Evolutionary conservation across 1,284 basidiomycete genomes (phyloP).

Genomic region (Cronartium ribicola): DNA sequence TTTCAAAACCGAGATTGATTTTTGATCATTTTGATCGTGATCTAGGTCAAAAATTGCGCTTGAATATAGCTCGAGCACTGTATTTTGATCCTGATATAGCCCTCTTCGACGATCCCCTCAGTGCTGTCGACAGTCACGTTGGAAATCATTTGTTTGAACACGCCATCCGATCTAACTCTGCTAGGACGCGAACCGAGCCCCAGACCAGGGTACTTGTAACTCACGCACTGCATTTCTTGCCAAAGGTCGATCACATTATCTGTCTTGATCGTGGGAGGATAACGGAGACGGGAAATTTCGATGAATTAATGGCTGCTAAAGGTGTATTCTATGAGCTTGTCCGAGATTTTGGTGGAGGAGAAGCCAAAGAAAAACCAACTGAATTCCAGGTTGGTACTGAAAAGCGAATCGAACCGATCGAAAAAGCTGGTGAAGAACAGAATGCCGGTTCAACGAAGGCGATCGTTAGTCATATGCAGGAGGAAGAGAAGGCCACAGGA

Average conservation of each 20-base stretch:
- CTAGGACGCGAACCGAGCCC: not conserved
- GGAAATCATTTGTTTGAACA: constrained; percentile 75
- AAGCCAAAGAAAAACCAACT: constrained; percentile 55
- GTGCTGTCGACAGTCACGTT: constrained; percentile 85
- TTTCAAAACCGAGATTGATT: constrained; percentile 17
- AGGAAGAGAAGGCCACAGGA: constrained; percentile 17
- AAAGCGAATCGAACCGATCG: too few species aligned
- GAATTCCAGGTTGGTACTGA: constrained; percentile 54
- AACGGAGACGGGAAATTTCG: constrained; percentile 70
- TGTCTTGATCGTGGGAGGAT: constrained; percentile 67
- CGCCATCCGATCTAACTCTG: constrained; percentile 65
- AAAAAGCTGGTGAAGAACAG: constrained; percentile 54
- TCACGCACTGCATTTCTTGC: constrained; percentile 21
- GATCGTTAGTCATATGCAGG: constrained; percentile 10
- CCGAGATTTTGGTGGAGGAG: constrained; percentile 62
- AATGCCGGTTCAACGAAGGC: constrained; percentile 60
- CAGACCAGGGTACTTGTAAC: constrained; percentile 19
- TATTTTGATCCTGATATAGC: constrained; percentile 83
- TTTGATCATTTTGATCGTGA: constrained; percentile 28
- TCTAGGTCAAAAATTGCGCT: constrained; percentile 88
- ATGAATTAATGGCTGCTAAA: constrained; percentile 60
- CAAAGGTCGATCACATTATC: constrained; percentile 55
- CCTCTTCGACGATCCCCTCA: constrained; percentile 83
- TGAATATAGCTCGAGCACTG: constrained; percentile 63
- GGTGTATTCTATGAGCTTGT: constrained; percentile 71